phyloP scores from a whole-genome alignment of 805 yeast genomes.

The Spathaspora hagerdaliae region DNA sequence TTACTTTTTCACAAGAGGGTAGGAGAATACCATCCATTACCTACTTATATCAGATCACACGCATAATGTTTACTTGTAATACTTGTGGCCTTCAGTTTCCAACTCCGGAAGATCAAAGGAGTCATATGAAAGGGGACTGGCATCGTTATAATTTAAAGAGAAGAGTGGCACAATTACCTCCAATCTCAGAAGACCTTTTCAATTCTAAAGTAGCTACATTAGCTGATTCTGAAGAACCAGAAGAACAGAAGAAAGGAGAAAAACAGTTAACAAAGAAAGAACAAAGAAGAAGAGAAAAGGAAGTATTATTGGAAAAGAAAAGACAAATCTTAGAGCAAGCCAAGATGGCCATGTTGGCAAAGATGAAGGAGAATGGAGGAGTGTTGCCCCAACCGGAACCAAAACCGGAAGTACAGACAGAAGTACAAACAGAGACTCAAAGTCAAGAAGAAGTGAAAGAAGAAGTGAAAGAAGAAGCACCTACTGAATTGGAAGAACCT shows the following conservation, averaged over 20 bases:
- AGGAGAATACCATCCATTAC: too few species aligned
- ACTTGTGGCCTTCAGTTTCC: constrained; percentile 82
- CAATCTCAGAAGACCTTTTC: constrained; percentile 41
- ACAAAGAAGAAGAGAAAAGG: constrained; percentile 46
- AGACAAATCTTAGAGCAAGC: constrained; percentile 46
- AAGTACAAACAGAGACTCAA: not conserved
- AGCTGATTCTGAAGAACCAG: constrained; percentile 13
- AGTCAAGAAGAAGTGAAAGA: constrained; percentile 10
- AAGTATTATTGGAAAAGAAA: constrained; percentile 46
- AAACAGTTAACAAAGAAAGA: constrained; percentile 46
- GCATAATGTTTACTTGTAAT: constrained; percentile 61
- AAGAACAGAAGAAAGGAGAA: constrained; percentile 16
- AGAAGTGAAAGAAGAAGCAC: constrained; percentile 8
- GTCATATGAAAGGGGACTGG: constrained; percentile 98
- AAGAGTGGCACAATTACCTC: constrained; percentile 67
- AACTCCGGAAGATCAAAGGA: constrained; percentile 79
- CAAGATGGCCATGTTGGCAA: constrained; percentile 34
- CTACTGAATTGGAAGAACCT: constrained; percentile 4
- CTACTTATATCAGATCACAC: too few species aligned
- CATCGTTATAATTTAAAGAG: constrained; percentile 93
- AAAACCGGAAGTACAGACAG: constrained; percentile 3
- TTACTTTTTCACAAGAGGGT: too few species aligned
- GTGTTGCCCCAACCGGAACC: constrained; percentile 10
- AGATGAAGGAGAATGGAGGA: constrained; percentile 22
- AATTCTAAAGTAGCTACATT: constrained; percentile 22